Evolutionary conservation across 2,329 filamentous ascomycete species (phyloP), one percentile per base, ranked within the genome.

Genomic region (Nectriaceae sp.): DNA sequence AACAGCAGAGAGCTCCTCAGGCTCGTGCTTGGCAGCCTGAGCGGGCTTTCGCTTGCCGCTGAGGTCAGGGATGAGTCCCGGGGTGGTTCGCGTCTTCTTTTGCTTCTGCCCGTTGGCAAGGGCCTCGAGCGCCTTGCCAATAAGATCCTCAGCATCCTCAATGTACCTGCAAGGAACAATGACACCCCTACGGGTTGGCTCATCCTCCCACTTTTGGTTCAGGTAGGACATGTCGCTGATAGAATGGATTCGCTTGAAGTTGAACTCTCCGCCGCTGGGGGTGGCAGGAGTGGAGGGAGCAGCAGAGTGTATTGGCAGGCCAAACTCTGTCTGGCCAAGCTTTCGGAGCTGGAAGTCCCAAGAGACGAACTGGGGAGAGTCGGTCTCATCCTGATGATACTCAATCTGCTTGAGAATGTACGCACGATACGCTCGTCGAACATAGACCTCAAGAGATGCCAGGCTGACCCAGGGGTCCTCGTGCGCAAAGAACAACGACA

Each of bases 261-360:
- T 70, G 57, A 77, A 77, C 49, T 84, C 81, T 31, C 64, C 56
- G 52, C 78, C 78, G 20, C 77, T 80, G 13, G 89, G 89, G 2
- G 89, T 93, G 39, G 84, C 84, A n/a, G 91, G 90, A 4, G 89
- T 88, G 10, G 91, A 95, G 24, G 93, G 89, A 55, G 88, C 87
- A 15, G 87, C 87, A 3, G 90, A 91, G 65, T 86, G 83, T 13
- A 92, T 70, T 10, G 90, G 87, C 53, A 95, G 77, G 26, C 92
- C 92, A 59, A 93, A 95, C 68, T 97, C 94, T 13, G 89, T 85
- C 68, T 95, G 87, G 26, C 91, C 93, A 60, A 96, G 87, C 79
- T 96, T 97, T 67, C 92, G 86, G 50, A 99, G 85, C 48, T 90
- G 80, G 70, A 99, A 99, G 72, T 97, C 93, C 94, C 94, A 99